A percentile compares a stretch with the other conserved stretches of the same genome.
phyloP scores from a whole-genome alignment of 768 basidiomycete genomes.

The Tulasnella sp. region DNA sequence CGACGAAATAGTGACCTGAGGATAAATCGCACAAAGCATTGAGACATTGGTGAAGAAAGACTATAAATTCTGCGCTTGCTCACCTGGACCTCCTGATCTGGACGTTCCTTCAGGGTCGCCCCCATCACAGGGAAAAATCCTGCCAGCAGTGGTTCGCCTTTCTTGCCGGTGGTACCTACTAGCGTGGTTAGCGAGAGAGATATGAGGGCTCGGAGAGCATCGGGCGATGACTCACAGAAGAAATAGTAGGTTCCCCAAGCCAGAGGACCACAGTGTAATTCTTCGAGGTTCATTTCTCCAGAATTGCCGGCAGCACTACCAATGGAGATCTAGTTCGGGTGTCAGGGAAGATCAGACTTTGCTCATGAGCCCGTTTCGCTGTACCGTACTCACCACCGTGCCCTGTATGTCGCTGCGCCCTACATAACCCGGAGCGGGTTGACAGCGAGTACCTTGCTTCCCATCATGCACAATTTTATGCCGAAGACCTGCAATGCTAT shows the following conservation, averaged over 20 bases:
- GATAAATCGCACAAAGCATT: background rate
- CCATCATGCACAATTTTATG: background rate
- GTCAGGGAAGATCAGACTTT: background rate
- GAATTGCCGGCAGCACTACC: background rate
- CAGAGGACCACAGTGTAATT: background rate
- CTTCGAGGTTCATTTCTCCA: background rate
- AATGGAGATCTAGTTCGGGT: background rate
- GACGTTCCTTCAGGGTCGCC: background rate
- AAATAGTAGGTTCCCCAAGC: background rate
- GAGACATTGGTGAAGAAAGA: background rate
- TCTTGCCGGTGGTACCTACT: background rate
- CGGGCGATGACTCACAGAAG: background rate
- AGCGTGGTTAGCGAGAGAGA: background rate
- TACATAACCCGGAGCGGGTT: background rate
- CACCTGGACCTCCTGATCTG: background rate
- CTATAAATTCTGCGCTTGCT: background rate
- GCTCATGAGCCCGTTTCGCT: background rate
- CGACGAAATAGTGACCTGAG: background rate
- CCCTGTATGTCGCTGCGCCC: background rate
- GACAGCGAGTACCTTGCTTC: background rate
- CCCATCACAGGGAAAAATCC: background rate
- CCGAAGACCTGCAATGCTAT: background rate
- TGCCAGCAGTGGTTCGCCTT: background rate
- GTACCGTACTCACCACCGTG: background rate
- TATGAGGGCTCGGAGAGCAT: background rate